phyloP scores from a whole-genome alignment of 75 land plant genomes.

The Cunninghamia lanceolata region DNA sequence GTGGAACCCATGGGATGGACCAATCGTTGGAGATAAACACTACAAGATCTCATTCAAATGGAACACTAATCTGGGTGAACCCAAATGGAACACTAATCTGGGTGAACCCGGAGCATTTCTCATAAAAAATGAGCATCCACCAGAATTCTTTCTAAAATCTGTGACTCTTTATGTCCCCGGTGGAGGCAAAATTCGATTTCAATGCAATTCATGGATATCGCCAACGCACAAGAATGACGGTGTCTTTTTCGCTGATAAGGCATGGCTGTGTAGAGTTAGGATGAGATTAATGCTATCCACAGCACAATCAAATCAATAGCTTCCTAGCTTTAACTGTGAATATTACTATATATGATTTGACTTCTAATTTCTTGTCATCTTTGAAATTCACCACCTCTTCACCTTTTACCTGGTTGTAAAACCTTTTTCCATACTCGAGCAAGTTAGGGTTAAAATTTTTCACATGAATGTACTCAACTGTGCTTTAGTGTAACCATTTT shows the following conservation, averaged over 20 bases:
- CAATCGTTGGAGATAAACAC: conserved; percentile 4
- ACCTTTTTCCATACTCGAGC: too few species aligned
- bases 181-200: conserved; percentile 42
- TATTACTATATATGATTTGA: too few species aligned
- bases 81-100: too few species aligned
- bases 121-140: conserved; percentile 25
- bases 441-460: too few species aligned
- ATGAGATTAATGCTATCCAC: too few species aligned
- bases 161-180: conserved; percentile 24
- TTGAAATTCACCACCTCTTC: too few species aligned
- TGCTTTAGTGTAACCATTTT: not conserved
- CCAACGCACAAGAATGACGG: conserved; percentile 50
- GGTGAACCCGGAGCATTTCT: conserved; percentile 40
- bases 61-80: too few species aligned
- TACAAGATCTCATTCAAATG: conserved; percentile 7
- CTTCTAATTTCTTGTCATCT: too few species aligned
- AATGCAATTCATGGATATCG: conserved; percentile 89
- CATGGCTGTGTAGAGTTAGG: not conserved
- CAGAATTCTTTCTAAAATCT: conserved; percentile 25
- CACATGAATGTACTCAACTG: not conserved
- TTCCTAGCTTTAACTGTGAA: too few species aligned
- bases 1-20: conserved; percentile 10
- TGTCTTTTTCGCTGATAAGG: conserved; percentile 79
- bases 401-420: too few species aligned
- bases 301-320: too few species aligned